phyloP scores from a whole-genome alignment of 163 green algal genomes.

The Smithsoniella earleae region DNA sequence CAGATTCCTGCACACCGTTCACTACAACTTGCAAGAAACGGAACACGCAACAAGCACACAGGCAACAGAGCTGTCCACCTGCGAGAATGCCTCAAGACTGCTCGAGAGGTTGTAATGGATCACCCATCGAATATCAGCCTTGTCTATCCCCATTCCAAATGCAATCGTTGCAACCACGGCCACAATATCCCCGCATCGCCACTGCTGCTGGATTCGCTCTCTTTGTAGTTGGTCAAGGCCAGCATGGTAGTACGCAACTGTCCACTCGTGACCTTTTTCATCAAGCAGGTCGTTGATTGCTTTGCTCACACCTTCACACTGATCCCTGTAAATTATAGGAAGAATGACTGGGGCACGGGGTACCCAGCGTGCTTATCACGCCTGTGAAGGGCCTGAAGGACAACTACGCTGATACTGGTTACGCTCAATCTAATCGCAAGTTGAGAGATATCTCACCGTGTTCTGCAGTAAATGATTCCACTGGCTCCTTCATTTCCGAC shows the following conservation, averaged over 20 bases:
- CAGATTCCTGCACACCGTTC: slow-evolving; percentile 34
- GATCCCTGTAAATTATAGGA: background rate
- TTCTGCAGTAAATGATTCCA: slow-evolving; percentile 10
- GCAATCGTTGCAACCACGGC: slow-evolving; percentile 64
- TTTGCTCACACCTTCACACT: background rate
- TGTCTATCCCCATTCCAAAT: slow-evolving; percentile 67
- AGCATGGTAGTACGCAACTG: slow-evolving; percentile 20
- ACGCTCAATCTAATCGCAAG: too few species aligned
- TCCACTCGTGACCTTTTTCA: background rate
- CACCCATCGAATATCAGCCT: slow-evolving; percentile 32
- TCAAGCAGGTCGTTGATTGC: background rate
- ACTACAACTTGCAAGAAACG: too few species aligned
- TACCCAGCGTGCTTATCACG: too few species aligned
- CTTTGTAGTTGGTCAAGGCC: background rate
- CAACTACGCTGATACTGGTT: too few species aligned
- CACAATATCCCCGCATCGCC: slow-evolving; percentile 6
- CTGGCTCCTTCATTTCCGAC: slow-evolving; percentile 1
- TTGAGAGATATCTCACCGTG: background rate
- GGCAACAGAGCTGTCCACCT: background rate
- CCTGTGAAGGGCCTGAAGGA: too few species aligned
- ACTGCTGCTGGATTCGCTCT: background rate
- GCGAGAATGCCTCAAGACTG: slow-evolving; percentile 33
- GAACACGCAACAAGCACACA: too few species aligned
- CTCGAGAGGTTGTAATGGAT: slow-evolving; percentile 33
- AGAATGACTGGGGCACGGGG: too few species aligned